phyloP scores from a whole-genome alignment of 306 rosid species.

The Trichosanthes cucumerina region DNA sequence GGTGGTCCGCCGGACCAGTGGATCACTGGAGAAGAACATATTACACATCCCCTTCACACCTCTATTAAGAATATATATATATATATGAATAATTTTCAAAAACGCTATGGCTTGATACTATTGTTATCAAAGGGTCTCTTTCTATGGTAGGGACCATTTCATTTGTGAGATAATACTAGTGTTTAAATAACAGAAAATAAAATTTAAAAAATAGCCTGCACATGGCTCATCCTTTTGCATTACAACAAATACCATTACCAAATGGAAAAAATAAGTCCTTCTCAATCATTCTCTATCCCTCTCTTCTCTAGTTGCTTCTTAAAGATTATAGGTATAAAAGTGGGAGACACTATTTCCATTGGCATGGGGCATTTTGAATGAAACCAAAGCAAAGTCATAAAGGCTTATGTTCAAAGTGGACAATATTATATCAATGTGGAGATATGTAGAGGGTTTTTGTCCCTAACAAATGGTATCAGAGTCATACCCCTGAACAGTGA shows the following conservation, averaged over 20 bases:
- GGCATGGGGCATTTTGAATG: too few relatives aligned
- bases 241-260: constrained; percentile 48
- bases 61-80: too few relatives aligned
- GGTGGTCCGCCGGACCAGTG: not conserved
- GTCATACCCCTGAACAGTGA: too few relatives aligned
- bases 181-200: not conserved
- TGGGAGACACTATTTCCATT: too few relatives aligned
- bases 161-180: constrained; percentile 26
- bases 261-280: constrained; percentile 12
- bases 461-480: too few relatives aligned
- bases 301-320: constrained; percentile 9
- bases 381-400: too few relatives aligned
- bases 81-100: too few relatives aligned
- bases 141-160: constrained; percentile 25
- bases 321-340: too few relatives aligned
- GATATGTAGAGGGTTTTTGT: too few relatives aligned
- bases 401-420: too few relatives aligned
- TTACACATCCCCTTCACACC: too few relatives aligned
- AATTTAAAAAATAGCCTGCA: constrained; percentile 12
- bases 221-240: constrained; percentile 47
- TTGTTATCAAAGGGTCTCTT: not conserved
- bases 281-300: constrained; percentile 12
- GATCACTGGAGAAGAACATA: not conserved
- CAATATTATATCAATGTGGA: too few relatives aligned
- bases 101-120: not conserved